phyloP scores from a whole-genome alignment of 2,329 filamentous ascomycete genomes.

The Diaporthe ampelina region DNA sequence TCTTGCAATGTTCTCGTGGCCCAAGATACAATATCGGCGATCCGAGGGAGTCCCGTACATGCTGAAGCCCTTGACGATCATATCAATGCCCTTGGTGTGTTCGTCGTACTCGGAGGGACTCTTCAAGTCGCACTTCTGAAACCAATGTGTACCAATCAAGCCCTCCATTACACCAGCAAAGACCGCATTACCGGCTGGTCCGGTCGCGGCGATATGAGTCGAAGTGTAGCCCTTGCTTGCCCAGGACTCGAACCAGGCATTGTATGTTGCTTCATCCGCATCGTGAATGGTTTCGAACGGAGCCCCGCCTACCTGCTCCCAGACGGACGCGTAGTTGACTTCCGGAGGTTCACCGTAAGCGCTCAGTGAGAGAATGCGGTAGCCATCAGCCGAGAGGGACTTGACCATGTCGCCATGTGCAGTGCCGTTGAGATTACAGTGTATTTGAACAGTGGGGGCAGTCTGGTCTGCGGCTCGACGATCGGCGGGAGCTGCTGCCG shows the following conservation, averaged over 20 bases:
- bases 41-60: background rate
- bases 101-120: background rate
- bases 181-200: background rate
- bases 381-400: background rate
- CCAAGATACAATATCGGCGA: background rate
- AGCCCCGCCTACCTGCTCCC: background rate
- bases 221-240: background rate
- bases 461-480: background rate
- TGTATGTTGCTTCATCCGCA: background rate
- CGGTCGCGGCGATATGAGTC: background rate
- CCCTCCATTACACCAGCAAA: background rate
- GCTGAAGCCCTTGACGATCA: constrained; percentile 5
- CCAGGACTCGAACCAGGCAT: background rate
- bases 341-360: background rate
- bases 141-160: background rate
- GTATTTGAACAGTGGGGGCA: background rate
- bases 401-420: background rate
- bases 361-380: background rate
- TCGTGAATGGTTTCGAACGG: background rate
- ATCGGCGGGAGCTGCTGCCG: background rate
- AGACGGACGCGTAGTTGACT: background rate
- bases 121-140: background rate
- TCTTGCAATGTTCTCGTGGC: background rate
- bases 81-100: background rate
- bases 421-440: background rate